Evolutionary conservation across 192 early-diverging fungal genomes (phyloP).

Genomic region (Coemansia sp.): DNA sequence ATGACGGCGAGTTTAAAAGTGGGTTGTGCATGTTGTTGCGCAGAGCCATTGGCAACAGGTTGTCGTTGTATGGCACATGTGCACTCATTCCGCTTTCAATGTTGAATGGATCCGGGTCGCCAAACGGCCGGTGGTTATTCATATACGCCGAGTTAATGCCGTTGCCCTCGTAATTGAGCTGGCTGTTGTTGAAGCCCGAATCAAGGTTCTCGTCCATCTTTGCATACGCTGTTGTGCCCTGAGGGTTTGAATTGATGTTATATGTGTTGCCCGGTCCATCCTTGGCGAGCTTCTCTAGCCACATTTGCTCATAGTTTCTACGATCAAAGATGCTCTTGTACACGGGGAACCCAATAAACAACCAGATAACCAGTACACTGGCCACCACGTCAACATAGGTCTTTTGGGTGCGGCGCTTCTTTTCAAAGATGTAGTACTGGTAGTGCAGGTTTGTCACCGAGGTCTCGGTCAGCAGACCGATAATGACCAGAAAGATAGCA

Average conservation of each 20-base stretch:
- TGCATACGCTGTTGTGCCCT: neutral
- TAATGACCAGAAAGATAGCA: conserved; percentile 28
- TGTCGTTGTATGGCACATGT: conserved; percentile 5
- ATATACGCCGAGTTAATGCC: neutral
- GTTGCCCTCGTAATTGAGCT: neutral
- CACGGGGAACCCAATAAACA: conserved; percentile 32
- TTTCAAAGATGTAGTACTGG: conserved; percentile 24
- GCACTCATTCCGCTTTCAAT: conserved; percentile 6
- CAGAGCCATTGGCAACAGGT: conserved; percentile 20
- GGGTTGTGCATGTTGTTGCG: conserved; percentile 37
- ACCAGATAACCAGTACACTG: conserved; percentile 25
- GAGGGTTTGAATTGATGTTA: neutral
- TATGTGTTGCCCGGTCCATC: conserved; percentile 25
- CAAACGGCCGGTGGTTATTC: conserved; percentile 10
- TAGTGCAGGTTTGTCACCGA: conserved; percentile 25
- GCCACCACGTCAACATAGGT: conserved; percentile 21
- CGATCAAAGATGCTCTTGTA: conserved; percentile 29
- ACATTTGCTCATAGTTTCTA: conserved; percentile 27
- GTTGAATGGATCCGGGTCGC: neutral
- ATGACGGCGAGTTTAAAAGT: conserved; percentile 19
- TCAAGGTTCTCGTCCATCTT: conserved; percentile 10
- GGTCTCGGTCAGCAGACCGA: conserved; percentile 23
- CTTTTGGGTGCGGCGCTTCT: conserved; percentile 24
- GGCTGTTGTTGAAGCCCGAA: neutral
- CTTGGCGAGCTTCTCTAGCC: conserved; percentile 33